A percentile compares a stretch with the other conserved stretches of the same genome.
Evolutionary conservation across 148 eudicot genomes (phyloP).

Genomic region (Rheum nobile): DNA sequence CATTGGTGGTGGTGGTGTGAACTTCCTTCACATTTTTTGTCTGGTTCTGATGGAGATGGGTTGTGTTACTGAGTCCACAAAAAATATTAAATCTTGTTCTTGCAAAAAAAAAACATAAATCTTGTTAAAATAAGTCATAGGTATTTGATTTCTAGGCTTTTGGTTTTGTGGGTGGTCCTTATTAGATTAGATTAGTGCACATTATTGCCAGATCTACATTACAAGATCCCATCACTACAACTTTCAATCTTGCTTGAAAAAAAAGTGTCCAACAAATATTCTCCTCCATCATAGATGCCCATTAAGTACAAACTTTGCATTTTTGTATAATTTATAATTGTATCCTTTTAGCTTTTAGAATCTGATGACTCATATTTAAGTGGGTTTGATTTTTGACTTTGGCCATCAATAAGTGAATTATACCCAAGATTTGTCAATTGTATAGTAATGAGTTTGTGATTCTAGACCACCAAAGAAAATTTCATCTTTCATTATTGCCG

Average conservation of each 20-base stretch:
- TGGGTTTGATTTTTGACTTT: background rate
- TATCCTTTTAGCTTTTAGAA: background rate
- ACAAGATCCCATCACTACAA: constrained; percentile 7
- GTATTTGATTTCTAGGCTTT: background rate
- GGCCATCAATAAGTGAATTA: background rate
- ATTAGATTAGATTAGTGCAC: background rate
- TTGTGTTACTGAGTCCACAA: background rate
- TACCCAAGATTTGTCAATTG: background rate
- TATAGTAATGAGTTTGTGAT: background rate
- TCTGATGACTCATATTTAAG: background rate
- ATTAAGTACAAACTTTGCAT: constrained; percentile 4
- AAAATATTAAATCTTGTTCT: background rate
- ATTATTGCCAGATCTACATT: constrained; percentile 4
- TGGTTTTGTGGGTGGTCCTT: background rate
- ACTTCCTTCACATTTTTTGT: background rate
- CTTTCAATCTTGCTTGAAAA: background rate
- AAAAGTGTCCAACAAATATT: constrained; percentile 1
- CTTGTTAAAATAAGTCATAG: background rate
- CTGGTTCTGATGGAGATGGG: background rate
- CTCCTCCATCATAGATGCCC: constrained; percentile 7
- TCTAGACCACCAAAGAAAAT: background rate
- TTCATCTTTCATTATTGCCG: background rate
- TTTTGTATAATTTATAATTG: background rate
- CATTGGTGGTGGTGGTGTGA: background rate
- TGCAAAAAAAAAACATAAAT: background rate